phyloP scores from a whole-genome alignment of 441 rosid species.

The Populus hybrid region DNA sequence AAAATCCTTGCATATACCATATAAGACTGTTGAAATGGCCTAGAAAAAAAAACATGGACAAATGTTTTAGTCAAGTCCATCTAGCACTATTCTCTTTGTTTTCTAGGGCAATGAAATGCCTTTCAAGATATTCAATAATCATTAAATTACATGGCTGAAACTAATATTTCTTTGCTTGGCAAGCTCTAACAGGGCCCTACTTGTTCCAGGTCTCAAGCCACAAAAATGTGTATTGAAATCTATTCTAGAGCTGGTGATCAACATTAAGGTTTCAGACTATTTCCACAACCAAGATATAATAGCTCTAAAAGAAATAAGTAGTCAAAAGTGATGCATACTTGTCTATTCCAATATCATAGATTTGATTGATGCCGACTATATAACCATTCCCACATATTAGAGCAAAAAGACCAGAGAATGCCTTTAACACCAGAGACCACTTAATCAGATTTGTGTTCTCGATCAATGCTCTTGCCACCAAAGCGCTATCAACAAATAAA shows the following conservation, averaged over 20 bases:
- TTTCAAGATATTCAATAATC: neutral
- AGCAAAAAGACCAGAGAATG: slow-evolving; percentile 81
- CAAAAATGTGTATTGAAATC: neutral
- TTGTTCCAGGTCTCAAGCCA: neutral
- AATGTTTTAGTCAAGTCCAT: neutral
- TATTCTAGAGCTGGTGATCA: neutral
- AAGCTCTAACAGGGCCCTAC: neutral
- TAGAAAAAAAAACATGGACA: neutral
- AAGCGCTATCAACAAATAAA: slow-evolving; percentile 54
- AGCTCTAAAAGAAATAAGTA: neutral
- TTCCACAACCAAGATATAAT: neutral
- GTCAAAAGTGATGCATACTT: slow-evolving; percentile 45
- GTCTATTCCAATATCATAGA: slow-evolving; percentile 91
- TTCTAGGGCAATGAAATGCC: neutral
- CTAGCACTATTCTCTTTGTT: neutral
- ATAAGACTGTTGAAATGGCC: neutral
- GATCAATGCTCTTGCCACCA: slow-evolving; percentile 84
- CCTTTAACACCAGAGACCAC: slow-evolving; percentile 80
- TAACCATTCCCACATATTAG: slow-evolving; percentile 94
- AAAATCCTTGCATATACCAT: neutral
- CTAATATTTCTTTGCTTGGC: neutral
- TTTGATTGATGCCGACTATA: slow-evolving; percentile 98
- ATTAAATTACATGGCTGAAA: neutral
- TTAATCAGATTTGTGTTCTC: slow-evolving; percentile 78
- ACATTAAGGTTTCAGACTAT: neutral